A percentile compares a stretch with the other conserved stretches of the same genome.
Evolutionary conservation across 768 basidiomycete species (phyloP).

Genomic region (Lactifluus volemus): DNA sequence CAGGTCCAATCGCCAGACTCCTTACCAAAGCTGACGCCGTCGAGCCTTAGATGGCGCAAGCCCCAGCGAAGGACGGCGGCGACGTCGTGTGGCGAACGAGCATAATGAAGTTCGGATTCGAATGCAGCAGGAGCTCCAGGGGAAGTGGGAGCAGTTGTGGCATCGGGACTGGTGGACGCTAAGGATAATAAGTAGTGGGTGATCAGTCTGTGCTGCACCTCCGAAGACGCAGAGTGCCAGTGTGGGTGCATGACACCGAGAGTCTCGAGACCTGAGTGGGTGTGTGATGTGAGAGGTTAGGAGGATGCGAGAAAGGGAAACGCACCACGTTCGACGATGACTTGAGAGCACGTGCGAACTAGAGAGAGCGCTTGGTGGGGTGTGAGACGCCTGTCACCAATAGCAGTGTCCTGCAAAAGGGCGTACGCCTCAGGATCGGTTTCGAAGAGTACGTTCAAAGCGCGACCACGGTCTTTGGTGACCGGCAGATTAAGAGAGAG

Average conservation of each 20-base stretch:
- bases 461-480: conserved; percentile 39
- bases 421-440: conserved; percentile 42
- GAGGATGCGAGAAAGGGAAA: conserved; percentile 12
- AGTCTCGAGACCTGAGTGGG: conserved; percentile 57
- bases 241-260: conserved; percentile 82
- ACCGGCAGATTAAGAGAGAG: conserved; percentile 56
- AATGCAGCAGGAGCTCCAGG: conserved; percentile 43
- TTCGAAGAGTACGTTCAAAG: conserved; percentile 52
- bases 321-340: conserved; percentile 57
- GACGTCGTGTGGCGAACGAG: conserved; percentile 65
- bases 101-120: conserved; percentile 53
- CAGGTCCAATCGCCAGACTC: conserved; percentile 40
- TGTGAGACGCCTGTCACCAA: conserved; percentile 49
- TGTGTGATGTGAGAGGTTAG: background rate
- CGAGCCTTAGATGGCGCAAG: conserved; percentile 61
- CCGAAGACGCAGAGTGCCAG: conserved; percentile 69
- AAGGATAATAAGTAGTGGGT: conserved; percentile 65
- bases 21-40: conserved; percentile 51
- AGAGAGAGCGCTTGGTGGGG: conserved; percentile 56
- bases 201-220: conserved; percentile 58
- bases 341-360: conserved; percentile 58
- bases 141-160: conserved; percentile 45
- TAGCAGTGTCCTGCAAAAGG: conserved; percentile 42
- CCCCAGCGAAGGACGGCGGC: conserved; percentile 79
- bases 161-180: conserved; percentile 35